Base-by-base conservation (phyloP, 2,329 filamentous ascomycete species). In the Hypoxylon sp. region DNA sequence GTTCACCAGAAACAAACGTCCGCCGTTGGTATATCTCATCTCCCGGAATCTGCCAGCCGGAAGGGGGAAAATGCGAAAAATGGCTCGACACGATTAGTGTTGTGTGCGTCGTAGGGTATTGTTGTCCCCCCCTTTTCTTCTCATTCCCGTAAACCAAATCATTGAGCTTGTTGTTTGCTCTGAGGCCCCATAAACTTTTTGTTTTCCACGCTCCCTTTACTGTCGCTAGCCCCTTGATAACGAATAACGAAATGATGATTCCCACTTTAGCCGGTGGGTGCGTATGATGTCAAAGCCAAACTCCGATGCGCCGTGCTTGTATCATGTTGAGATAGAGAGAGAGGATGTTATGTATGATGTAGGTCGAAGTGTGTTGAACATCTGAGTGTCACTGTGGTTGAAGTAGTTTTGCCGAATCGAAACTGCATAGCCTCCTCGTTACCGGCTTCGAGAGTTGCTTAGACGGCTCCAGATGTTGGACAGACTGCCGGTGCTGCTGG, bases 1-100 rank as follows among this genome's bases (percentile, higher is more conserved):
- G 65, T 78, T 78, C 77, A 78, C 76, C 77, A 78, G 75, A 78
- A 77, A 74, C 73, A 79, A 77, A 76, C 73, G 69, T 73, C 72
- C 58, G 65, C 63, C 54, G 38, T 51, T 23, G 37, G 37, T 43
- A 43, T 51, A 15, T 26, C n/a, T 52, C 50, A 48, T 55, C 26
- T 54, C 63, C 65, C 65, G 63, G 69, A 70, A 42, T 68, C 69
- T 70, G 47, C 68, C 67, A 71, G 69, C 69, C 62, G 60, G 62
- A 56, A 26, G 13, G 48, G 26, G 21, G 29, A 55, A 27, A 15
- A 24, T 38, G 17, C 18, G 5, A 35, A 20, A 47, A 17, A 10
- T 3, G 52, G 48, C 37, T 55, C 48, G 53, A 54, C 29, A 49
- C 23, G 4, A 31, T 35, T 40, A n/a, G 38, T 38, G 13, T 40